phyloP scores from a whole-genome alignment of 1,284 basidiomycete genomes.

The Baeospora myosura region DNA sequence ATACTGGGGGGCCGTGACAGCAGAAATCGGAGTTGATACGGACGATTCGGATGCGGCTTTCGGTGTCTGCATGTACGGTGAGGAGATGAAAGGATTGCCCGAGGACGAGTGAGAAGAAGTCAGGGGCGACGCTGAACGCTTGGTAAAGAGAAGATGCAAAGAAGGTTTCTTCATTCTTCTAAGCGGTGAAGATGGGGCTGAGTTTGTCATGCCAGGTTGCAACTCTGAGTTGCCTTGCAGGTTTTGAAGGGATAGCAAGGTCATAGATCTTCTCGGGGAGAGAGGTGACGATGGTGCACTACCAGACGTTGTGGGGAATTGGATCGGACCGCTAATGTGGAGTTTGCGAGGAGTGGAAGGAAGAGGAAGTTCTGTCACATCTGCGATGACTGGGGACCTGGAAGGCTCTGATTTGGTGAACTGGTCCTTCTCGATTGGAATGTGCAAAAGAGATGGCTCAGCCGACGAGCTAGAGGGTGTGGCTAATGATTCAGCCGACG shows the following conservation, averaged over 20 bases:
- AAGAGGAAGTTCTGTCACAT: slow-evolving; percentile 12
- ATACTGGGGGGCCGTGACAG: slow-evolving; percentile 36
- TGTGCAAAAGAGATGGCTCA: slow-evolving; percentile 29
- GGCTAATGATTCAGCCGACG: slow-evolving; percentile 38
- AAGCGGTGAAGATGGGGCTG: slow-evolving; percentile 21
- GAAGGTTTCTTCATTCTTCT: slow-evolving; percentile 47
- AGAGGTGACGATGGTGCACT: slow-evolving; percentile 19
- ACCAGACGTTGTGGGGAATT: slow-evolving; percentile 26
- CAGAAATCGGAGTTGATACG: slow-evolving; percentile 35
- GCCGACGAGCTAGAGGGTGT: slow-evolving; percentile 34
- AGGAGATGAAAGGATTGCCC: slow-evolving; percentile 23
- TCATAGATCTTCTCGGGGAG: slow-evolving; percentile 31
- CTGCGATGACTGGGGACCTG: slow-evolving; percentile 9
- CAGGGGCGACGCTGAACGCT: slow-evolving; percentile 35
- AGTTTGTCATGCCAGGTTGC: slow-evolving; percentile 14
- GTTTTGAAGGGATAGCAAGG: slow-evolving; percentile 34
- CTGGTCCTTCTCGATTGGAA: slow-evolving; percentile 23
- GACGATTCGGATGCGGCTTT: slow-evolving; percentile 37
- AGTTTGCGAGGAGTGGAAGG: slow-evolving; percentile 8
- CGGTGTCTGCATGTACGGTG: slow-evolving; percentile 24
- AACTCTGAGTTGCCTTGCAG: slow-evolving; percentile 20
- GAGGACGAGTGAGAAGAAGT: slow-evolving; percentile 8
- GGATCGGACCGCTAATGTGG: slow-evolving; percentile 20
- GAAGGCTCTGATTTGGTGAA: slow-evolving; percentile 11
- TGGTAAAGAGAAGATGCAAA: slow-evolving; percentile 45